Percentiles rank a stretch among this genome's conserved stretches.
Conservation (phyloP, 225 moss, liverwort and hornwort species). For the Pseudisothecium myosuroides region DNA sequence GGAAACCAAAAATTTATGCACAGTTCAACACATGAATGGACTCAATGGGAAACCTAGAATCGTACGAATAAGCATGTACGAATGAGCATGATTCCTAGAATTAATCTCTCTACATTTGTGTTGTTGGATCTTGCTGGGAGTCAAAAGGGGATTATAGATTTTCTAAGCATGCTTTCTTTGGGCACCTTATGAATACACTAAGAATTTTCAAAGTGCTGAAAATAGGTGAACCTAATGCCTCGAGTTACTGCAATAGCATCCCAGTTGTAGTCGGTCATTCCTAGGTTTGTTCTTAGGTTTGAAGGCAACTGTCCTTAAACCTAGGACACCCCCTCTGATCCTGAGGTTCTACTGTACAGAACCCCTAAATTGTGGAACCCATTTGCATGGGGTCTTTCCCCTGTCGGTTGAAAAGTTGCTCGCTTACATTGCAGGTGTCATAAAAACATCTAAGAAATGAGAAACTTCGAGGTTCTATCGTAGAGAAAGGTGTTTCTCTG, state of each 20-base stretch:
- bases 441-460: background rate
- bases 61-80: background rate
- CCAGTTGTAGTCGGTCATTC: background rate
- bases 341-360: background rate
- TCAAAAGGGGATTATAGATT: background rate
- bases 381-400: background rate
- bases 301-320: background rate
- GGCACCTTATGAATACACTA: background rate
- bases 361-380: background rate
- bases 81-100: background rate
- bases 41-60: too few relatives aligned
- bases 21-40: too few relatives aligned
- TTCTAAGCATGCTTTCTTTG: background rate
- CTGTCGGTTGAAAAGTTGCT: background rate
- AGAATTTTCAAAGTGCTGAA: background rate
- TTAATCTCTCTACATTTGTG: background rate
- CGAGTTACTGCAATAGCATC: background rate
- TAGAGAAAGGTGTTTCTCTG: background rate
- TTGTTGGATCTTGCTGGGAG: background rate
- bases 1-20: too few relatives aligned
- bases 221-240: background rate
- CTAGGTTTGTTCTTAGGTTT: background rate
- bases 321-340: background rate
- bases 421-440: background rate
- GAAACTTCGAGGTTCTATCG: background rate